Percentiles rank a stretch among this genome's conserved stretches.
These are phyloP conservation scores for Trypanosoma theileri DNA, from an alignment of 208 protist species.

Conservation along the genomic window DNA sequence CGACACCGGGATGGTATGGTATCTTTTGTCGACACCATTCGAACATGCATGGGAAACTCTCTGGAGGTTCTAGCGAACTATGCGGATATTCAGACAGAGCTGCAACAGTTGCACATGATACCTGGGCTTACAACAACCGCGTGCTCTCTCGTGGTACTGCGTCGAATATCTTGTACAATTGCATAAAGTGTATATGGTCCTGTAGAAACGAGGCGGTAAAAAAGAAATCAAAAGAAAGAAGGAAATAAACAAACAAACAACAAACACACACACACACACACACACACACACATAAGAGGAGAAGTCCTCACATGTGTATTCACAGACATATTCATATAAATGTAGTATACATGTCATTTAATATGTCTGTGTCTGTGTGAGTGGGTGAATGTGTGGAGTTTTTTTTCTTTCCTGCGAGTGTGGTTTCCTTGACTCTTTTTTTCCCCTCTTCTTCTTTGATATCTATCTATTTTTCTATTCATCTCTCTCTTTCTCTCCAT, in stretches of 20 bases:
- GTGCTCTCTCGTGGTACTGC: constrained; percentile 41
- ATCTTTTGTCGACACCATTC: constrained; percentile 33
- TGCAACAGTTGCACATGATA: constrained; percentile 34
- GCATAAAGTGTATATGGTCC: too few species aligned
- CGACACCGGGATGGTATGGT: constrained; percentile 58
- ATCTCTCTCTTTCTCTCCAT: background rate
- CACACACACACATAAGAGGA: too few species aligned
- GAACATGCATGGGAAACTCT: constrained; percentile 14
- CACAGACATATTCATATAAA: too few species aligned
- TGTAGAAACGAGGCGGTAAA: background rate
- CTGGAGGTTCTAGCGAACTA: constrained; percentile 35
- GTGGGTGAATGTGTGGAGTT: too few species aligned
- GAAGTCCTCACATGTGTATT: too few species aligned
- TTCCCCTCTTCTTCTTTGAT: background rate
- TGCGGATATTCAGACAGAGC: constrained; percentile 28
- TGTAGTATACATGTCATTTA: too few species aligned
- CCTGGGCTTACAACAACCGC: constrained; percentile 27
- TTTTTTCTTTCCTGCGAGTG: too few species aligned
- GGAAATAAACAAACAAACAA: too few species aligned
- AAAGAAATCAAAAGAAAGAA: constrained; percentile 10
- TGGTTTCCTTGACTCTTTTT: too few species aligned
- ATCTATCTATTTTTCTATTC: constrained; percentile 6
- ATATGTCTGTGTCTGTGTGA: too few species aligned
- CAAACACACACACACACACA: too few species aligned
- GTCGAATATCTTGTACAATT: background rate